Evolutionary conservation across 208 protist genomes (phyloP), one percentile per base, ranked within the genome.

Genomic region (Wallacemonas sp.): DNA sequence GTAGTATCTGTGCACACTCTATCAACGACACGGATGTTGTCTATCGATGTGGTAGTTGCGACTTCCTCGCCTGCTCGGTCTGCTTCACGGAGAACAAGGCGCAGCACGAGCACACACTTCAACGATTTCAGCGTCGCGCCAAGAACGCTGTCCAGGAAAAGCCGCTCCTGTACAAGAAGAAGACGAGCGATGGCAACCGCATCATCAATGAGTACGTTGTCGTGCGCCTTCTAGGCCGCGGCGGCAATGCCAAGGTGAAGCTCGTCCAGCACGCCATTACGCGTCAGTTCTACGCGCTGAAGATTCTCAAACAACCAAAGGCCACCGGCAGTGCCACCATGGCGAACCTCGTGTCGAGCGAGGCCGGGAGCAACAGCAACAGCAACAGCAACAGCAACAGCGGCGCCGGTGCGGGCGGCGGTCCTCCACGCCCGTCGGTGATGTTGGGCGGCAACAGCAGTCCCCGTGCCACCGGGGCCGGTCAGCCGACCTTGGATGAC

Each of bases 151-250:
- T 87, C 25, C 65, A 70, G 42, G 81, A 84, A 33, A 82, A 73
- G 3, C 41, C 73, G 1, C 42, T 89, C 28, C 46, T 82, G 31
- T 44, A 12, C 38, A 75, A 65, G 23, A 87, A 62, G 62, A 91
- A 91, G 74, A 88, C 72, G 45, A 81, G 65, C 20, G 84, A 88
- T 22, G 93, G 93, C 31, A 95, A 94, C 66, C 91, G 89, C 44
- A 81, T 92, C 29, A 94, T 97, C 36, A 97, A 97, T 67, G 87
- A 96, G 44, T 97, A 97, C 72, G 82, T 87, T 0, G 81, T 97
- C 25, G 73, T 97, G 16, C 72, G 77, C 22, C 65, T 84, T 18
- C 77, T 97, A 20, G 92, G 90, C n/a, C 79, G 71, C 12, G 92
- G 91, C 33, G 76, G 74, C 23, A 94, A 86, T 64, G 88, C 89